These are phyloP conservation scores for Globisporangium canariense DNA, from an alignment of 352 stramenopile species.

Conservation along the genomic window DNA sequence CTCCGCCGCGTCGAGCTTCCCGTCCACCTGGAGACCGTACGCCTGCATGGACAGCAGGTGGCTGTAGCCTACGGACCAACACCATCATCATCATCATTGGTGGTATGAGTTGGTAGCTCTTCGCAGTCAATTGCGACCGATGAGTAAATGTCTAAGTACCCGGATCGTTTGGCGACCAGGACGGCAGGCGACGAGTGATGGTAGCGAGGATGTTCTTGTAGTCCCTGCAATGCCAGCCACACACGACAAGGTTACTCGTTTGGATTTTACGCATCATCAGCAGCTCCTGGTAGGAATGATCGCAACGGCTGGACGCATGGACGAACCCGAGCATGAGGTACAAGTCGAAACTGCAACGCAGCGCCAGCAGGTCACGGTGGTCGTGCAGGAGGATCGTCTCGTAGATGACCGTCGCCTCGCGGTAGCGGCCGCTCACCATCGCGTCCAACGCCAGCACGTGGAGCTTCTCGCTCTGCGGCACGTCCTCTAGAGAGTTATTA, in stretches of 20 bases:
- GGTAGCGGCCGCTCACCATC: constrained; percentile 61
- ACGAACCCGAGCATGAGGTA: constrained; percentile 75
- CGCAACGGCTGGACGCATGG: neutral
- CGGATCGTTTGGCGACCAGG: constrained; percentile 70
- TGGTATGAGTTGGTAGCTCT: neutral
- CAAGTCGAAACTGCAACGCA: constrained; percentile 77
- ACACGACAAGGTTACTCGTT: neutral
- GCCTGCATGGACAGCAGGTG: constrained; percentile 80
- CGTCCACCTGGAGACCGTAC: constrained; percentile 68
- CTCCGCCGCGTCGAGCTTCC: constrained; percentile 65
- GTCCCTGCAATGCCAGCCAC: constrained; percentile 36
- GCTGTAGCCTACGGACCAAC: constrained; percentile 49
- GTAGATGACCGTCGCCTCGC: constrained; percentile 68
- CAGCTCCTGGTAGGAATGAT: neutral
- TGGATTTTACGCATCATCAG: neutral
- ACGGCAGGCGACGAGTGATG: constrained; percentile 65
- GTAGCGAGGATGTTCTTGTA: constrained; percentile 74
- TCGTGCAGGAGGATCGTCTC: constrained; percentile 77
- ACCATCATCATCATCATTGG: neutral
- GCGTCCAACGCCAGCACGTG: constrained; percentile 71
- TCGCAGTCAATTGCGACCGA: neutral
- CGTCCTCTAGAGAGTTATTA: constrained; percentile 13
- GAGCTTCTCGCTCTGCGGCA: constrained; percentile 52
- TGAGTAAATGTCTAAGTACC: constrained; percentile 14
- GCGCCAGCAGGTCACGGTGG: constrained; percentile 60